These are phyloP conservation scores for Blastobotrys elegans DNA, from an alignment of 1,139 yeast species.

Conservation along the genomic window DNA sequence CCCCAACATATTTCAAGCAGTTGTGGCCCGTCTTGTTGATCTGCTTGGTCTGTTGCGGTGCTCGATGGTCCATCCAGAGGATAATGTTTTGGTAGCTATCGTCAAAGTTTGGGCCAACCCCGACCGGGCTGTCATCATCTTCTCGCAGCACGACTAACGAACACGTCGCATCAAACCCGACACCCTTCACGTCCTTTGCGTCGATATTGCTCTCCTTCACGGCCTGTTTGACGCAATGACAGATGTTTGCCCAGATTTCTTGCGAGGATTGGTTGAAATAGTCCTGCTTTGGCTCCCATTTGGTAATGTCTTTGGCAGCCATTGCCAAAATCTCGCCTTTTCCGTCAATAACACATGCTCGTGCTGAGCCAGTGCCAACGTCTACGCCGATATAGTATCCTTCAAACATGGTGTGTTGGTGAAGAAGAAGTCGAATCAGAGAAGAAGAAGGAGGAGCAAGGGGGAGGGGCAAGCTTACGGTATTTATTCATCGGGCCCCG, in stretches of 20 bases:
- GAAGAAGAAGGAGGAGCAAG: not conserved
- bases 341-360: conserved; percentile 87
- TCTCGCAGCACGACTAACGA: conserved; percentile 79
- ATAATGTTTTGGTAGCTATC: conserved; percentile 75
- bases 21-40: conserved; percentile 79
- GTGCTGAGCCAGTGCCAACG: conserved; percentile 95
- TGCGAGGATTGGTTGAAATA: conserved; percentile 79
- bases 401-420: conserved; percentile 2
- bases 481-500: not conserved
- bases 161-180: conserved; percentile 97
- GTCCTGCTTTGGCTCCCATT: conserved; percentile 40
- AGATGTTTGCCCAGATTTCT: conserved; percentile 90
- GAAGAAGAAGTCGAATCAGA: not conserved
- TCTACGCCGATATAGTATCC: conserved; percentile 82
- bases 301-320: conserved; percentile 76
- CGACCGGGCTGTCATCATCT: conserved; percentile 62
- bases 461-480: not conserved
- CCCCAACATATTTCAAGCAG: conserved; percentile 88
- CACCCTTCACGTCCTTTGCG: conserved; percentile 63
- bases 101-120: conserved; percentile 86
- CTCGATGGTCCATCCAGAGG: conserved; percentile 98
- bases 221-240: conserved; percentile 72
- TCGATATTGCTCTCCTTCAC: conserved; percentile 70
- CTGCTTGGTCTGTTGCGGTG: conserved; percentile 73
- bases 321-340: conserved; percentile 77